Conservation (phyloP, 1,139 yeast species). For the Trichomonascaceae sp. region DNA sequence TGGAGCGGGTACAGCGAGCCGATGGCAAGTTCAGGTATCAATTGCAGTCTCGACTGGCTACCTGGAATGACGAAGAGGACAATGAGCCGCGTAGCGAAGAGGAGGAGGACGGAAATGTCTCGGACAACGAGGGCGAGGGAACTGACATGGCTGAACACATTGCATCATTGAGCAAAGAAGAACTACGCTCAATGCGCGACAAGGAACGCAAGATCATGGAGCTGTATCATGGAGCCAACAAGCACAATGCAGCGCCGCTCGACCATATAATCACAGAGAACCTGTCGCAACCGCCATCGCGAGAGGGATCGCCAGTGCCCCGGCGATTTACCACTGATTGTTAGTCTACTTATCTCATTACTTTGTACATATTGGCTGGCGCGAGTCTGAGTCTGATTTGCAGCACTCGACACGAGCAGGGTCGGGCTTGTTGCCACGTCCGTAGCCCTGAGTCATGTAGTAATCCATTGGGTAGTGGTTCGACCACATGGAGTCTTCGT, state of each 20-base stretch:
- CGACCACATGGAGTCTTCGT: conserved; percentile 56
- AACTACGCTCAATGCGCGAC: conserved; percentile 15
- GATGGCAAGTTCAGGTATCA: conserved; percentile 16
- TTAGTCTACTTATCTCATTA: too few relatives aligned
- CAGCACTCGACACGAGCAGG: too few relatives aligned
- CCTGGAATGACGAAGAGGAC: conserved; percentile 23
- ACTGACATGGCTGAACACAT: background rate
- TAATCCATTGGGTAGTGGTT: conserved; percentile 89
- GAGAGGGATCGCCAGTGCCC: too few relatives aligned
- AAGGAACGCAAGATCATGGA: conserved; percentile 9
- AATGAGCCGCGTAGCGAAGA: conserved; percentile 8
- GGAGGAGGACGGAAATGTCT: conserved; percentile 6
- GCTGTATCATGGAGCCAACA: conserved; percentile 4
- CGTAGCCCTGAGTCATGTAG: conserved; percentile 82
- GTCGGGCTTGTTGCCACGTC: conserved; percentile 67
- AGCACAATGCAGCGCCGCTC: too few relatives aligned
- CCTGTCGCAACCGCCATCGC: too few relatives aligned
- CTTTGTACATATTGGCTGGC: too few relatives aligned
- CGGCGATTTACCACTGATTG: too few relatives aligned
- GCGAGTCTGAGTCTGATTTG: too few relatives aligned
- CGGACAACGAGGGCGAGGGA: background rate
- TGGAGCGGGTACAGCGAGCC: conserved; percentile 33
- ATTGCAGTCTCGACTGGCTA: conserved; percentile 20
- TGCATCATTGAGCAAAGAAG: conserved; percentile 9
- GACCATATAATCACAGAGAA: too few relatives aligned